A percentile compares a stretch with the other conserved stretches of the same genome.
phyloP scores from a whole-genome alignment of 768 basidiomycete species.

The Pleurotus giganteus region DNA sequence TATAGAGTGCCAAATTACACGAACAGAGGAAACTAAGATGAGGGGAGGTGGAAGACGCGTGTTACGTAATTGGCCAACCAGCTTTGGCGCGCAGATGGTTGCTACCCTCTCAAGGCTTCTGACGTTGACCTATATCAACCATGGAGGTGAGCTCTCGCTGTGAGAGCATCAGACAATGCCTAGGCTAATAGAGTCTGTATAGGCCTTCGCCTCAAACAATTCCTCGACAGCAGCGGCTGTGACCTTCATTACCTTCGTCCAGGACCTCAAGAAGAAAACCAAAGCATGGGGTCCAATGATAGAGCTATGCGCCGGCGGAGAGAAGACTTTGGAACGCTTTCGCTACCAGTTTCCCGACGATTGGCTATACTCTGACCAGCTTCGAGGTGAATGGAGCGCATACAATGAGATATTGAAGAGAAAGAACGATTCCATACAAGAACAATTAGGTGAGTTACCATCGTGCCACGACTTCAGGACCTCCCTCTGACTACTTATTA shows the following conservation, averaged over 20 bases:
- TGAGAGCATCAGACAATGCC: not conserved
- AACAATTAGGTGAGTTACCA: conserved; percentile 82
- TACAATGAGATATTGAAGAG: conserved; percentile 97
- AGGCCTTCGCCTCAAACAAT: conserved; percentile 74
- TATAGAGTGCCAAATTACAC: conserved; percentile 14
- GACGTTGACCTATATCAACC: conserved; percentile 4
- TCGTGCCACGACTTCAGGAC: not conserved
- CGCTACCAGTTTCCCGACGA: conserved; percentile 96
- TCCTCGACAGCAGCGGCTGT: conserved; percentile 98
- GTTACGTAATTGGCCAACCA: conserved; percentile 10
- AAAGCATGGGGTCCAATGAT: conserved; percentile 97
- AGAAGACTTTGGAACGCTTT: conserved; percentile 96
- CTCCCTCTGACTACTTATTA: not conserved
- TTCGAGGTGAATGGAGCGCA: conserved; percentile 97
- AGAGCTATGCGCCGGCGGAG: conserved; percentile 89
- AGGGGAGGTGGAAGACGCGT: not conserved
- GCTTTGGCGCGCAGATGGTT: conserved; percentile 4
- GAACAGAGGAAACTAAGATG: conserved; percentile 12
- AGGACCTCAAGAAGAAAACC: conserved; percentile 97
- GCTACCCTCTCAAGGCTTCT: not conserved
- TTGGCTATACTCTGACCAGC: conserved; percentile 98
- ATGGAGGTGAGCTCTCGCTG: conserved; percentile 13
- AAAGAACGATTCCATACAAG: conserved; percentile 98
- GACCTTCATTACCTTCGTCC: conserved; percentile 98
- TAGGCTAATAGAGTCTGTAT: not conserved